phyloP scores from a whole-genome alignment of 257 asterid species.

The Ballota nigra region DNA sequence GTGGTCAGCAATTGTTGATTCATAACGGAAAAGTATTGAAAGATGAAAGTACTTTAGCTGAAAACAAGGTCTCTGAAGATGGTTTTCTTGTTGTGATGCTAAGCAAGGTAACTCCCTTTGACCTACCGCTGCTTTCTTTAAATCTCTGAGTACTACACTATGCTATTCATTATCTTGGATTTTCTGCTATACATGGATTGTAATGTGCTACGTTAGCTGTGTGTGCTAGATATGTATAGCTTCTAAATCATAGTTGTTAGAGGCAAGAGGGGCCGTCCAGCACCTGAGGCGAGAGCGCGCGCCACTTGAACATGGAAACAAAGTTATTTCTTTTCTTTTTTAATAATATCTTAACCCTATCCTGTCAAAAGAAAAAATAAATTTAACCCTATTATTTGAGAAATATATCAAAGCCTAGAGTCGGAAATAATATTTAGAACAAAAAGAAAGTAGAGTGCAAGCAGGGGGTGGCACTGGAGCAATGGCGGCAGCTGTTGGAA shows the following conservation, averaged over 20 bases:
- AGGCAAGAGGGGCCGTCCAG: neutral
- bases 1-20: conserved; percentile 86
- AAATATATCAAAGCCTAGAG: neutral
- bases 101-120: conserved; percentile 59
- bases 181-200: neutral
- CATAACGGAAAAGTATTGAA: conserved; percentile 88
- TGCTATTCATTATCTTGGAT: neutral
- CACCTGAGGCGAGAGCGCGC: neutral
- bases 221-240: neutral
- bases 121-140: neutral
- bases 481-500: neutral
- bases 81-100: conserved; percentile 97
- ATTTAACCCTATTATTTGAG: neutral
- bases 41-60: conserved; percentile 76
- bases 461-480: neutral
- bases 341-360: neutral
- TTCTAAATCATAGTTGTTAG: neutral
- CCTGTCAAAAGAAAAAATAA: no score
- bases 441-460: neutral
- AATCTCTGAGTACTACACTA: neutral
- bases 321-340: no score
- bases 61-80: conserved; percentile 83
- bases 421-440: neutral
- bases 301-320: neutral
- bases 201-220: neutral